Conservation (phyloP, 306 rosid genomes). For the Carpinus viminea region DNA sequence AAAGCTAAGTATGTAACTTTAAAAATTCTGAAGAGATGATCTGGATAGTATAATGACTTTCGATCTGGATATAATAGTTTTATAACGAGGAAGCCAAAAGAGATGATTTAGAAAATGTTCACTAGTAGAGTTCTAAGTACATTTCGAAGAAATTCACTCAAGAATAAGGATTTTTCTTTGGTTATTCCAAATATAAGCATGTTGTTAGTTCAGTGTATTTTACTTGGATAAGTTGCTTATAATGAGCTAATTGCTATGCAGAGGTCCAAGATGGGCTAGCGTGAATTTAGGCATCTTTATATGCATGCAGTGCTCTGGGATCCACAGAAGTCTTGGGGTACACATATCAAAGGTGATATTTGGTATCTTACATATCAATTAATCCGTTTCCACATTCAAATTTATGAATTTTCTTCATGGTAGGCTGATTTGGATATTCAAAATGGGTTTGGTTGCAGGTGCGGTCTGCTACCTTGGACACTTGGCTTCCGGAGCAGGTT, state of each 20-base stretch:
- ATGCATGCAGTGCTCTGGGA: constrained; percentile 99
- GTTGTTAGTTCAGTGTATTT: constrained; percentile 13
- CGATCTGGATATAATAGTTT: not conserved
- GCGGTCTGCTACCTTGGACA: constrained; percentile 95
- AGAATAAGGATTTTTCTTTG: constrained; percentile 9
- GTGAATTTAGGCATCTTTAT: constrained; percentile 97
- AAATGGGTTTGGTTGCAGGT: constrained; percentile 61
- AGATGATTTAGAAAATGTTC: constrained; percentile 19
- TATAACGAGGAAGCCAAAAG: constrained; percentile 14
- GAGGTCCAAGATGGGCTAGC: constrained; percentile 99
- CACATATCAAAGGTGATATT: constrained; percentile 88
- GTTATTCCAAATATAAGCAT: constrained; percentile 9
- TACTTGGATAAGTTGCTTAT: constrained; percentile 18
- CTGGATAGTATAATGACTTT: constrained; percentile 10
- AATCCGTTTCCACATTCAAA: not conserved
- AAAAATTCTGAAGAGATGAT: constrained; percentile 23
- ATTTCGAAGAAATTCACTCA: constrained; percentile 22
- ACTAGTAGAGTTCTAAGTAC: constrained; percentile 15
- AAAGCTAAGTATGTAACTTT: constrained; percentile 83
- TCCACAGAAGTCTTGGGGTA: constrained; percentile 97
- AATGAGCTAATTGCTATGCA: constrained; percentile 44
- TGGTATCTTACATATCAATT: not conserved
- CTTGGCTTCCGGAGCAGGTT: constrained; percentile 99
- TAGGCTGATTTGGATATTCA: constrained; percentile 13
- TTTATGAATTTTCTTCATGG: not conserved